Percentiles rank a stretch among this genome's conserved stretches.
These are phyloP conservation scores for Dendrothele bispora DNA, from an alignment of 768 basidiomycete genomes.

Conservation along the genomic window DNA sequence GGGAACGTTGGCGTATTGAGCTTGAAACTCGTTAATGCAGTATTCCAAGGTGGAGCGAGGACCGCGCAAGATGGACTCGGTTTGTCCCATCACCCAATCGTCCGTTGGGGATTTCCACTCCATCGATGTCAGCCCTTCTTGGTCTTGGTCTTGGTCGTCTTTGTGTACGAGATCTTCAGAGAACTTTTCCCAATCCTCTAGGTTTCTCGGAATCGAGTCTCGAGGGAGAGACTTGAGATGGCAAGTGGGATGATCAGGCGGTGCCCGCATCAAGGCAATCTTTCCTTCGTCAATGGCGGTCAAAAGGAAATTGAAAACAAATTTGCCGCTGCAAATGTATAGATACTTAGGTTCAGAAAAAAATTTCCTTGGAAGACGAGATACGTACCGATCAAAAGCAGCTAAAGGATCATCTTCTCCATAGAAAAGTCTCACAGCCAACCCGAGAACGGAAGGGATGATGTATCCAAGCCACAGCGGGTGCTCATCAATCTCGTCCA, in stretches of 20 bases:
- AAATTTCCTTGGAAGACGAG: not conserved
- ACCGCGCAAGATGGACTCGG: constrained; percentile 24
- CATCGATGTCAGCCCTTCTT: not conserved
- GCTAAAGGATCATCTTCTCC: constrained; percentile 38
- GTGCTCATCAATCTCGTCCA: constrained; percentile 55
- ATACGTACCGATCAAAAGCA: constrained; percentile 33
- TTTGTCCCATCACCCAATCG: constrained; percentile 39
- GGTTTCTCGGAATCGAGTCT: not conserved
- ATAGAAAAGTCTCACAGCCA: constrained; percentile 43
- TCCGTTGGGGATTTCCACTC: constrained; percentile 17
- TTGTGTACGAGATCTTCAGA: not conserved
- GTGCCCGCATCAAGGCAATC: constrained; percentile 52
- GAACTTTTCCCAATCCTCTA: not conserved
- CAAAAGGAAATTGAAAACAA: constrained; percentile 41
- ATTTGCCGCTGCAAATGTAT: constrained; percentile 24
- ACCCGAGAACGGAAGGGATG: constrained; percentile 61
- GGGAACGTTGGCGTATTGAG: not conserved
- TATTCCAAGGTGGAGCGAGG: constrained; percentile 43
- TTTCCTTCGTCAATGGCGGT: constrained; percentile 55
- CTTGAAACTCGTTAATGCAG: constrained; percentile 40
- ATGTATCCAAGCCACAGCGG: constrained; percentile 72
- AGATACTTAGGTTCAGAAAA: no score
- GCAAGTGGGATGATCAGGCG: constrained; percentile 24
- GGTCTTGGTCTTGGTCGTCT: not conserved
- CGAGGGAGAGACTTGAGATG: not conserved